A percentile compares a stretch with the other conserved stretches of the same genome.
Conservation (phyloP, 1,284 basidiomycete genomes). For the Exobasidium cylindrosporum region DNA sequence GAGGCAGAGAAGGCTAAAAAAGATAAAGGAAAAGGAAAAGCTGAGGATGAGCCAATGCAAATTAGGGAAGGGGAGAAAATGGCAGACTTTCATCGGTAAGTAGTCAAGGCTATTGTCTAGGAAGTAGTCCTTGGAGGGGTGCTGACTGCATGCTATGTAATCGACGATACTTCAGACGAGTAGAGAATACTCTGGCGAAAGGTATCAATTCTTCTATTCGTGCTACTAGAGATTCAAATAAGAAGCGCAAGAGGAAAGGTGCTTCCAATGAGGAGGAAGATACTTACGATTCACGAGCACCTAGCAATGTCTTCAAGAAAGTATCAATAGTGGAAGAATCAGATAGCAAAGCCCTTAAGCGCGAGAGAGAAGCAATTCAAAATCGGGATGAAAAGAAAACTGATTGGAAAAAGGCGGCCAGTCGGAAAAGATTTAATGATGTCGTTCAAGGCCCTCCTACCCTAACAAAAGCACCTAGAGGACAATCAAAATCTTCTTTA, state of each 20-base stretch:
- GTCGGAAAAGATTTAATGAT: constrained; percentile 3
- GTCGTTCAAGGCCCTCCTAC: constrained; percentile 11
- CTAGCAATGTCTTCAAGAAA: too few species aligned
- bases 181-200: constrained; percentile 3
- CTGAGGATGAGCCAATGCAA: background rate
- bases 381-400: background rate
- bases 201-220: constrained; percentile 1
- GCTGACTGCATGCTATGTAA: too few species aligned
- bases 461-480: constrained; percentile 40
- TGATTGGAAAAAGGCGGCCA: background rate
- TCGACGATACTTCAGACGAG: too few species aligned
- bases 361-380: background rate
- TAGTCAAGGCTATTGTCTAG: too few species aligned
- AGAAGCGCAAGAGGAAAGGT: constrained; percentile 2
- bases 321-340: background rate
- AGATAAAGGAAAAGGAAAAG: constrained; percentile 2
- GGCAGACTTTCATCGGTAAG: constrained; percentile 7
- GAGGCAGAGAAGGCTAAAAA: constrained; percentile 5
- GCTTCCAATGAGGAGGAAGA: background rate
- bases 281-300: background rate
- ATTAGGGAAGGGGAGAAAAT: constrained; percentile 2
- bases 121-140: too few species aligned
- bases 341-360: background rate
- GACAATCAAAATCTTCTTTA: constrained; percentile 31
- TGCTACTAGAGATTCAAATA: background rate